Conservation (phyloP, 352 stramenopile species). For the Pythium volutum region DNA sequence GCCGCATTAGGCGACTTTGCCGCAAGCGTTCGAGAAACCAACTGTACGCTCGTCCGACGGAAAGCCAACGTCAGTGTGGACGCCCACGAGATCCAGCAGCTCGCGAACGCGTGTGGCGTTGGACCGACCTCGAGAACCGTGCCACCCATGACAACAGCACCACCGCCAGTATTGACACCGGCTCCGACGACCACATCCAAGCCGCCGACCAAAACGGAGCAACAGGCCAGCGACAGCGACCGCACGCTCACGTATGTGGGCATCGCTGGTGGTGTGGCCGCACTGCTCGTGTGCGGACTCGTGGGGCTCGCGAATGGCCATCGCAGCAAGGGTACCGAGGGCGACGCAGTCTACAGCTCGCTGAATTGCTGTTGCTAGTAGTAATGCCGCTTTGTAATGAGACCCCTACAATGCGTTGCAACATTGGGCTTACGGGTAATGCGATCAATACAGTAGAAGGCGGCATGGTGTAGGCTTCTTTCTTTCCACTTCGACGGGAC, state of each 20-base stretch:
- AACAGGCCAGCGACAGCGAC: background rate
- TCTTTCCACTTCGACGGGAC: too few relatives aligned
- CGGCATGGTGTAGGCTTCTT: too few relatives aligned
- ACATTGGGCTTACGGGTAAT: too few relatives aligned
- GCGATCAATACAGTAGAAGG: too few relatives aligned
- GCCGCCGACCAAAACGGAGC: background rate
- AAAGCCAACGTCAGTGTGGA: background rate
- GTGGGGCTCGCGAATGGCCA: background rate
- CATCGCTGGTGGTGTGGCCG: background rate
- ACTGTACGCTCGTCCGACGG: background rate
- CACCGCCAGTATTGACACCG: background rate
- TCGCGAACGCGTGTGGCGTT: background rate
- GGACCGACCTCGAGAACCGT: background rate
- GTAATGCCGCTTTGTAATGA: too few relatives aligned
- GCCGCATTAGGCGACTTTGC: too few relatives aligned
- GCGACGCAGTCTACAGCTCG: background rate
- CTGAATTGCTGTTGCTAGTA: background rate
- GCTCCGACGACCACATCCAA: background rate
- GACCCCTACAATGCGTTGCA: too few relatives aligned
- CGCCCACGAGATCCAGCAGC: background rate
- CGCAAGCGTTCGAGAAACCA: too few relatives aligned
- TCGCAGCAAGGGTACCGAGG: background rate
- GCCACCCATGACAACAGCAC: background rate
- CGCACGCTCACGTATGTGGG: background rate
- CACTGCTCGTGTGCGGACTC: background rate